A percentile compares a stretch with the other conserved stretches of the same genome.
These are phyloP conservation scores for Euclidium syriacum DNA, from an alignment of 345 rosid genomes.

Conservation along the genomic window DNA sequence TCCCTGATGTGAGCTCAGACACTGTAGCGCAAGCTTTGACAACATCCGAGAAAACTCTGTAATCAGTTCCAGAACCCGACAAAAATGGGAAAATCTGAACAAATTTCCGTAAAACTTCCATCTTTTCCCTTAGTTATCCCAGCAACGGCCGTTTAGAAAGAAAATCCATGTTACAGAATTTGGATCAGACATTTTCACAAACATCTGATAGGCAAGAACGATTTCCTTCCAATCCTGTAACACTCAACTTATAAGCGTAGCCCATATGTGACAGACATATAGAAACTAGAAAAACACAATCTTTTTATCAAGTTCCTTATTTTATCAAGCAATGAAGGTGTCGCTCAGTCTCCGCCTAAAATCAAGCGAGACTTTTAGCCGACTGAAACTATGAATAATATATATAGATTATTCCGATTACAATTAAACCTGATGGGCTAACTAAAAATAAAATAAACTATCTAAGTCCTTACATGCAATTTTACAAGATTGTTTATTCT, in stretches of 20 bases:
- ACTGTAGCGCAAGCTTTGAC: constrained; percentile 58
- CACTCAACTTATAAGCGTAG: not conserved
- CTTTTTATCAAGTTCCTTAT: not conserved
- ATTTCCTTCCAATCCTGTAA: not conserved
- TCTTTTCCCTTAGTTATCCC: constrained; percentile 18
- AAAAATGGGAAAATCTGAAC: constrained; percentile 31
- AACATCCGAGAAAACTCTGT: constrained; percentile 44
- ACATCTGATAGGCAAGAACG: constrained; percentile 26
- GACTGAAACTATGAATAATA: not conserved
- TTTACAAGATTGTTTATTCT: not conserved
- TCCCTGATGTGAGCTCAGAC: constrained; percentile 43
- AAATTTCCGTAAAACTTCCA: constrained; percentile 39
- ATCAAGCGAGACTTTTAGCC: not conserved
- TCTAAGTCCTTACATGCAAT: not conserved
- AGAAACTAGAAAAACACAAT: not conserved
- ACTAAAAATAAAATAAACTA: not conserved
- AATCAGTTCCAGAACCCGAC: constrained; percentile 32
- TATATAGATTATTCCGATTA: not conserved
- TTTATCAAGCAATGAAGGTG: not conserved
- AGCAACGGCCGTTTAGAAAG: constrained; percentile 14
- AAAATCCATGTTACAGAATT: constrained; percentile 20
- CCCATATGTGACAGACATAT: not conserved
- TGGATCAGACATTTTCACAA: constrained; percentile 43
- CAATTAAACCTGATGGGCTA: not conserved
- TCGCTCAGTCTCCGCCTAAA: constrained; percentile 7